Conservation (phyloP, 2,329 filamentous ascomycete genomes). For the Nemania sp. region DNA sequence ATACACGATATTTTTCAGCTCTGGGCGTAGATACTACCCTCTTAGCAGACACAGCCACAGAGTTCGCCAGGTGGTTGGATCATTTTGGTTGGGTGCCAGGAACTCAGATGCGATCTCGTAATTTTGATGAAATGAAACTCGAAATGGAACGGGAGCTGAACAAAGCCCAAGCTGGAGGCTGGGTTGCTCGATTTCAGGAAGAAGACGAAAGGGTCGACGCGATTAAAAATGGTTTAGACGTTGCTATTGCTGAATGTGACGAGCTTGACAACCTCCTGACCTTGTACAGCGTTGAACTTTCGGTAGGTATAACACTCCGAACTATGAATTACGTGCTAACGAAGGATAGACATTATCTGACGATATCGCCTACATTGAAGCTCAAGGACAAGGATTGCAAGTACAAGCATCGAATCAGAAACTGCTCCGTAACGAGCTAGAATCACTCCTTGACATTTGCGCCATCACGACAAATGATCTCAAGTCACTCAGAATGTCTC, state of each 20-base stretch:
- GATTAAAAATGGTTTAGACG: constrained; percentile 83
- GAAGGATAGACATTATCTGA: constrained; percentile 80
- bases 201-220: constrained; percentile 89
- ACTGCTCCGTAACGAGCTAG: constrained; percentile 84
- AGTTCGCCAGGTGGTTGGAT: constrained; percentile 81
- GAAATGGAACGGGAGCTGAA: constrained; percentile 88
- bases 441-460: constrained; percentile 86
- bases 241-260: constrained; percentile 92
- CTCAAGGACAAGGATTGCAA: constrained; percentile 93
- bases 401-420: constrained; percentile 98
- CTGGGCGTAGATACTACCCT: constrained; percentile 78
- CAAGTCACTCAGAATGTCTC: constrained; percentile 71
- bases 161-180: constrained; percentile 88
- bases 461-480: constrained; percentile 81
- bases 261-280: constrained; percentile 94
- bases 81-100: constrained; percentile 88
- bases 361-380: constrained; percentile 96
- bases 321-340: constrained; percentile 31
- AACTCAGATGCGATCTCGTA: constrained; percentile 72
- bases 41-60: constrained; percentile 75
- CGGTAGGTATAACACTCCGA: constrained; percentile 59
- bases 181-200: constrained; percentile 81
- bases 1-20: constrained; percentile 75
- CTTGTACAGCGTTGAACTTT: constrained; percentile 90
- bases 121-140: constrained; percentile 77